Base-by-base conservation (phyloP, 228 moss, liverwort and hornwort genomes). In the Sphagnum fallax region DNA sequence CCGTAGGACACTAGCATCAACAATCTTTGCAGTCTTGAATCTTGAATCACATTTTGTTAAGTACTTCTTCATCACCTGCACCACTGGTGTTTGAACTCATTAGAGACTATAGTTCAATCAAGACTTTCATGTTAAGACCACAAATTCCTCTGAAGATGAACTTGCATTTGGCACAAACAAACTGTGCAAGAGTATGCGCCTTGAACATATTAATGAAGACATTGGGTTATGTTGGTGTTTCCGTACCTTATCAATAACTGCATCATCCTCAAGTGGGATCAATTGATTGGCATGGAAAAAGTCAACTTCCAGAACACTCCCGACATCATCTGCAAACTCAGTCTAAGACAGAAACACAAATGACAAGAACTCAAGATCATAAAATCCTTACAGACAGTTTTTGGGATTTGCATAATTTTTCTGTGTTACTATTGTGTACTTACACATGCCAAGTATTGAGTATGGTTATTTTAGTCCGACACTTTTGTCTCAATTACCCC, bases 201-300 rank as follows among this genome's bases (percentile, higher is more conserved):
- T 32, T 32, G 2, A 32, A 32, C 2, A 32, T 32, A 32, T 32
- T 32, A 32, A 32, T 32, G 32, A 32, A 32, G 32, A 32, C 32
- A 32, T 32, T 32, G 32, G 32, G 32, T 32, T 32, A 32, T 32
- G 32, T 32, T 32, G 32, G 32, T 32, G 32, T 32, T 32, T 32
- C 32, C 32, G 64, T 78, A 82, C 87, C 59, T 84, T 84, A 16
- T 73, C 63, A 16, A 88, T 68, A 52, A 88, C 71, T 11, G 77
- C 80, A 14, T 82, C 84, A 52, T 88, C 72, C 50, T 82, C 47
- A 5, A 84, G 76, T n/a, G 84, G 79, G 73, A 88, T 79, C 18
- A 88, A 80, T 66, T 88, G 88, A 70, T 88, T 88, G 55, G 88
- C 84, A 59, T 88, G 84, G 72, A 82, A 88, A 65, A 84, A 88